A percentile compares a stretch with the other conserved stretches of the same genome.
These are phyloP conservation scores for Pseudogymnoascus sp. DNA, from an alignment of 2,329 filamentous ascomycete species.

Conservation along the genomic window DNA sequence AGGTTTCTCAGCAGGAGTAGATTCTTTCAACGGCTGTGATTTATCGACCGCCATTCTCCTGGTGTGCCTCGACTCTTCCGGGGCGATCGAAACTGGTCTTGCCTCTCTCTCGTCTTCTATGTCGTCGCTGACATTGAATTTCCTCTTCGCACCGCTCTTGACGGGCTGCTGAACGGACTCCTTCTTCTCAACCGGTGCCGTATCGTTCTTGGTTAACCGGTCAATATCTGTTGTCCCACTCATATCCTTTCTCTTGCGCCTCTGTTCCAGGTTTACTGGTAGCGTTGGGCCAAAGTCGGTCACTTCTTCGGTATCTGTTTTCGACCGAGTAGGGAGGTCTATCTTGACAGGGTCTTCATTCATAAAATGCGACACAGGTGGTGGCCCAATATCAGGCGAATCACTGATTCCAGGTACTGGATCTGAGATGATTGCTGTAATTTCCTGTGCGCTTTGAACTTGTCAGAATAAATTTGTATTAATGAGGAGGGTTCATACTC, in stretches of 20 bases:
- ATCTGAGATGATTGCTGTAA: conserved; percentile 20
- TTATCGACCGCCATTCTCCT: conserved; percentile 23
- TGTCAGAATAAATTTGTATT: conserved; percentile 25
- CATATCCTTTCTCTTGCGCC: conserved; percentile 26
- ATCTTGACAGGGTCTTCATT: conserved; percentile 46
- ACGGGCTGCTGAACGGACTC: conserved; percentile 22
- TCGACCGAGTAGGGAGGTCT: conserved; percentile 35
- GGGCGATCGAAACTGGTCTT: conserved; percentile 25
- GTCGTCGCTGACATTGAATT: conserved; percentile 47
- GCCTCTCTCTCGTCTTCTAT: conserved; percentile 30
- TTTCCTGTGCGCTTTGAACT: conserved; percentile 23
- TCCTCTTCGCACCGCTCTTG: conserved; percentile 49
- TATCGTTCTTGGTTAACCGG: conserved; percentile 8
- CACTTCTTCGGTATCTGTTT: conserved; percentile 16
- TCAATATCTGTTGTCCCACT: conserved; percentile 14
- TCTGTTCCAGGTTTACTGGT: conserved; percentile 27
- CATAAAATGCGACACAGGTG: conserved; percentile 50
- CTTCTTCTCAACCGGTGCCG: conserved; percentile 4
- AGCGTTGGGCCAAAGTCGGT: conserved; percentile 18
- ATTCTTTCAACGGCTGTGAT: not conserved
- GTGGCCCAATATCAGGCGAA: conserved; percentile 61
- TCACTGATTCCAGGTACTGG: conserved; percentile 35
- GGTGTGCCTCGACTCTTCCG: conserved; percentile 22
- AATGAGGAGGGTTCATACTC: conserved; percentile 41
- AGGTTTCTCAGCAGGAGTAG: conserved; percentile 14